Base-by-base conservation (phyloP, 2,329 filamentous ascomycete genomes). In the Lecanosticta acicola region DNA sequence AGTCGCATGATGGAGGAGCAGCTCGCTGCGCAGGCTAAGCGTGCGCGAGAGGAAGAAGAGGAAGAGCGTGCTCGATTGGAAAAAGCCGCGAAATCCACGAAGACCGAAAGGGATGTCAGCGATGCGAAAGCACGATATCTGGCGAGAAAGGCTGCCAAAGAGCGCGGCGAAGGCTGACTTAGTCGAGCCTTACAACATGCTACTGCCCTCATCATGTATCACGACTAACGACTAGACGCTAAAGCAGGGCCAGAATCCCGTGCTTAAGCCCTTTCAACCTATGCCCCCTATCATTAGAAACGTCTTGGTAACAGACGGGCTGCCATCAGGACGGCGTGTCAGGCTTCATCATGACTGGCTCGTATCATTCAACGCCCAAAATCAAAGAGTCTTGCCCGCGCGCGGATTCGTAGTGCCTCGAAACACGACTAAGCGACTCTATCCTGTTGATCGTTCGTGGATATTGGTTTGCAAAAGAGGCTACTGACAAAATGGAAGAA, bases 91-190 rank as follows among this genome's bases (percentile, higher is more conserved):
- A 93, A 91, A 76, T 85, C 82, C 56, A 77, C 80, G 59, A 93
- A 93, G 76, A 91, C 86, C 1, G 80, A 82, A 39, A 71, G 73
- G 14, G 86, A 91, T 41, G 84, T 91, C 51, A 83, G 78, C 59
- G 84, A 84, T 59, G 87, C 87, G 1, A 86, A 81, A 66, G 87
- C 90, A 68, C 74, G 87, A 56, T 93, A 90, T 65, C 71, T 93
- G 44, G 84, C 85, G 45, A 75, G 87, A 61, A 91, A 90, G 70
- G 75, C 72, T 59, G 84, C 85, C 47, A 84, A 82, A 1, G 85
- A 85, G 50, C 49, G 54, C n/a, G 59, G 53, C 10, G 55, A 56
- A 34, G 57, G 51, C 4, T 64, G 54, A 63, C n/a, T n/a, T n/a
- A n/a, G n/a, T n/a, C n/a, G n/a, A n/a, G n/a, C n/a, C n/a, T n/a